Percentiles rank a stretch among this genome's conserved stretches.
phyloP scores from a whole-genome alignment of 1,139 yeast species.

The Hemisphaericaspora lyxosophila region DNA sequence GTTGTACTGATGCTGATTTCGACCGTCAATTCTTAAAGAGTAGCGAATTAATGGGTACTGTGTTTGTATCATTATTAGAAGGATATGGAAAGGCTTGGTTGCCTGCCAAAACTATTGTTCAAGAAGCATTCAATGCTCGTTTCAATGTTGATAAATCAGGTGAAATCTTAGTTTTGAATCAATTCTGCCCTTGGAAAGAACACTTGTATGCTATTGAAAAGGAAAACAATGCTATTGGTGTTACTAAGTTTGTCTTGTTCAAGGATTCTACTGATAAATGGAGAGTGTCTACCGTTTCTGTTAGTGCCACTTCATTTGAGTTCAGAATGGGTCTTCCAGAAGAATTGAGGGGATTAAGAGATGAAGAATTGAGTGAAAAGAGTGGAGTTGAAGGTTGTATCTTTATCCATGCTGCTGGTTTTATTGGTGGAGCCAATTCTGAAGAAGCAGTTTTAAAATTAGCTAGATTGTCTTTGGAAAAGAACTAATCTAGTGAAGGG shows the following conservation, averaged over 20 bases:
- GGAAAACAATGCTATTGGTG: conserved; percentile 54
- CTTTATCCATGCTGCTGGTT: conserved; percentile 95
- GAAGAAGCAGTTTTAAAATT: conserved; percentile 74
- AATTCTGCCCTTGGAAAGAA: conserved; percentile 93
- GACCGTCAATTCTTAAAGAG: conserved; percentile 66
- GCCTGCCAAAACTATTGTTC: conserved; percentile 82
- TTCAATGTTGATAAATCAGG: conserved; percentile 61
- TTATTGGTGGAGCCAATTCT: conserved; percentile 91
- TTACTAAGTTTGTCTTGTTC: conserved; percentile 75
- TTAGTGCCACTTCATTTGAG: conserved; percentile 70
- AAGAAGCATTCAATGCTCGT: conserved; percentile 61
- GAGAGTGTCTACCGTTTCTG: conserved; percentile 91
- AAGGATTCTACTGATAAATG: conserved; percentile 70
- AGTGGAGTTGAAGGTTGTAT: conserved; percentile 84
- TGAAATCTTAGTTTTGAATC: conserved; percentile 66
- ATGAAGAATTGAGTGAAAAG: conserved; percentile 68
- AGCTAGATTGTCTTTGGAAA: conserved; percentile 50
- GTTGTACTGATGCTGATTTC: conserved; percentile 61
- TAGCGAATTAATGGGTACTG: conserved; percentile 77
- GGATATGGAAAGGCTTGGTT: conserved; percentile 86
- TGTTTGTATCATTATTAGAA: conserved; percentile 65
- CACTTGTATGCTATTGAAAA: conserved; percentile 77
- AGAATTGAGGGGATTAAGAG: conserved; percentile 92
- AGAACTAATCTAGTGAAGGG: conserved; percentile 5
- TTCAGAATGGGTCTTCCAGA: conserved; percentile 87